phyloP scores from a whole-genome alignment of 306 rosid species.

The Argentina anserina region DNA sequence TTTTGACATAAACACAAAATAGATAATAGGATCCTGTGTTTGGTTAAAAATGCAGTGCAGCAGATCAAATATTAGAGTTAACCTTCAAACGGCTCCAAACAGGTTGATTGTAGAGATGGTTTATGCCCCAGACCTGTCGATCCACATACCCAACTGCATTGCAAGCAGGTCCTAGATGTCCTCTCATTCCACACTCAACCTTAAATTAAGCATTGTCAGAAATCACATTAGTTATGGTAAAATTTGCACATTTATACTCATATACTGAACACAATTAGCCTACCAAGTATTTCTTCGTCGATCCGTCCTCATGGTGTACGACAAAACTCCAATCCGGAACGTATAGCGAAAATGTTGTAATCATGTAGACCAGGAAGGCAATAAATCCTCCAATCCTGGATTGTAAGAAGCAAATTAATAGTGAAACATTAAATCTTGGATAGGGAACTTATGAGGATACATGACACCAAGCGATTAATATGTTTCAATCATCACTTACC shows the following conservation, averaged over 20 bases:
- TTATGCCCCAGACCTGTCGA: constrained; percentile 81
- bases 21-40: too few relatives aligned
- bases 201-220: not conserved
- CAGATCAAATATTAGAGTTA: not conserved
- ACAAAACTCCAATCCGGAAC: constrained; percentile 87
- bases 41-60: too few relatives aligned
- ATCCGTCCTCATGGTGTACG: constrained; percentile 2
- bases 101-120: constrained; percentile 74
- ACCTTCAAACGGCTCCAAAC: constrained; percentile 85
- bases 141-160: constrained; percentile 88
- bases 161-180: constrained; percentile 85
- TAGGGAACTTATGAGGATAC: not conserved
- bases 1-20: too few relatives aligned
- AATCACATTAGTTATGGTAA: not conserved
- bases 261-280: not conserved
- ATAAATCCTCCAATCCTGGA: constrained; percentile 76
- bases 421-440: not conserved
- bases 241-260: not conserved
- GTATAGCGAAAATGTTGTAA: constrained; percentile 62
- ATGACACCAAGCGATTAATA: not conserved
- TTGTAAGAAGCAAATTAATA: not conserved
- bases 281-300: constrained; percentile 49
- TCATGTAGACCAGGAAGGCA: constrained; percentile 59
- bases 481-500: constrained; percentile 37
- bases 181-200: constrained; percentile 87